Base-by-base conservation (phyloP, 345 rosid genomes). In the Salix brachista region DNA sequence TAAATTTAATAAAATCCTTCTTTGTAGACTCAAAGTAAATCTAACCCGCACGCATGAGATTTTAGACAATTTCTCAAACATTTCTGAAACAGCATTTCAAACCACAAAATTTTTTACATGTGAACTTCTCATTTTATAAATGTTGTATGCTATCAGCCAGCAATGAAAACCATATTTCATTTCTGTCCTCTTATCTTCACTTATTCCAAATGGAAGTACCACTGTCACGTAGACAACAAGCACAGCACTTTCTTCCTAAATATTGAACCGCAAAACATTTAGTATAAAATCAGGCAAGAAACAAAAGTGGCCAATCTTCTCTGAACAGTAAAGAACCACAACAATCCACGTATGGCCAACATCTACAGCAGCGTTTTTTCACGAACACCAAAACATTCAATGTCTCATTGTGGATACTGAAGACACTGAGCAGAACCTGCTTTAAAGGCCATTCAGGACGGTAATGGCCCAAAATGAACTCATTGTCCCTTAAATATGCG, bases 401-500 rank as follows among this genome's bases (percentile, higher is more conserved):
- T 13, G 99, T 95, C 85, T 93, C 99, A 34, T 95, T 95, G 79
- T 95, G 99, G 76, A 95, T 85, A 30, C 87, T 79, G 80, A 95
- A 95, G 73, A 91, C 88, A 77, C 99, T 95, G 41, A 95, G 91
- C 65, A 95, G 80, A 81, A 80, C 71, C 79, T 95, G 97, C 89
- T 93, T 95, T 79, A 95, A 72, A 0, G 99, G 99, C 99, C 99
- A 95, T 74, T 93, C 97, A 9, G 93, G 78, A 80, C 99, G 78
- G 75, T 96, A 96, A 85, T 96, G 94, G 37, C 96, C 94, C 68
- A 91, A 56, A 70, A 96, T 90, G 80, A 84, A 93, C 66, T 96
- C 98, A 79, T 96, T 96, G 84, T 96, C 97, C 83, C 90, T 93
- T 50, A 96, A 76, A 75, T 89, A 96, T 34, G 80, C 93, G 9